phyloP scores from a whole-genome alignment of 106 monocot genomes.

The Hemerocallis citrina region DNA sequence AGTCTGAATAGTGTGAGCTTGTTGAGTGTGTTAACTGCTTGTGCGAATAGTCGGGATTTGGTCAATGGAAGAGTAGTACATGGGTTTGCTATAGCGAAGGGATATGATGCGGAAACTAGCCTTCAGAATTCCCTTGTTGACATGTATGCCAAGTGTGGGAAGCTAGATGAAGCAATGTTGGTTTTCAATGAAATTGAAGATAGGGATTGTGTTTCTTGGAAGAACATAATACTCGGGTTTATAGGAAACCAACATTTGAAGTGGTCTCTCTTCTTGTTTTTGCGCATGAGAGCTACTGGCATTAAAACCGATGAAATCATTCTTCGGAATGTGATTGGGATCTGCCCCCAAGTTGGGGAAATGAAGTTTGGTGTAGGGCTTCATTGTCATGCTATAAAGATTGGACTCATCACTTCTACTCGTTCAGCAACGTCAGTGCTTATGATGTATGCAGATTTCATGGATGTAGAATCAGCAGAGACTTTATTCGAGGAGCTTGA shows the following conservation, averaged over 20 bases:
- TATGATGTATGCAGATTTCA: constrained; percentile 33
- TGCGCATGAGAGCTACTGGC: constrained; percentile 26
- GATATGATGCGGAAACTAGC: constrained; percentile 14
- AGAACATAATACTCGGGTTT: constrained; percentile 36
- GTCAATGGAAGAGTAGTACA: constrained; percentile 28
- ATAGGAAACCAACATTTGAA: neutral
- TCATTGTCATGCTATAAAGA: constrained; percentile 35
- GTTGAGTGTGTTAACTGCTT: constrained; percentile 32
- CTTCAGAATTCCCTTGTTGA: constrained; percentile 34
- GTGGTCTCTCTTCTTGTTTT: constrained; percentile 22
- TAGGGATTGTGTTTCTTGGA: constrained; percentile 43
- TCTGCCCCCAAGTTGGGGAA: constrained; percentile 9
- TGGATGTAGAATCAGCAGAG: constrained; percentile 17
- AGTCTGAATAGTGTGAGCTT: constrained; percentile 25
- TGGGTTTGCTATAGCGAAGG: constrained; percentile 25
- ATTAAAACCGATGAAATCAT: constrained; percentile 18
- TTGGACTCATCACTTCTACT: constrained; percentile 9
- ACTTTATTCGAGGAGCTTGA: constrained; percentile 26
- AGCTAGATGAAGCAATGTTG: constrained; percentile 11
- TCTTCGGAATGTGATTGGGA: constrained; percentile 15
- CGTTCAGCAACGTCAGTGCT: constrained; percentile 28
- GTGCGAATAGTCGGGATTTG: constrained; percentile 18
- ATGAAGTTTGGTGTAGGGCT: constrained; percentile 22
- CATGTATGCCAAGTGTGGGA: constrained; percentile 29
- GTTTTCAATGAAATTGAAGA: constrained; percentile 23